Conservation (phyloP, 768 basidiomycete species). For the Russula vinacea region DNA sequence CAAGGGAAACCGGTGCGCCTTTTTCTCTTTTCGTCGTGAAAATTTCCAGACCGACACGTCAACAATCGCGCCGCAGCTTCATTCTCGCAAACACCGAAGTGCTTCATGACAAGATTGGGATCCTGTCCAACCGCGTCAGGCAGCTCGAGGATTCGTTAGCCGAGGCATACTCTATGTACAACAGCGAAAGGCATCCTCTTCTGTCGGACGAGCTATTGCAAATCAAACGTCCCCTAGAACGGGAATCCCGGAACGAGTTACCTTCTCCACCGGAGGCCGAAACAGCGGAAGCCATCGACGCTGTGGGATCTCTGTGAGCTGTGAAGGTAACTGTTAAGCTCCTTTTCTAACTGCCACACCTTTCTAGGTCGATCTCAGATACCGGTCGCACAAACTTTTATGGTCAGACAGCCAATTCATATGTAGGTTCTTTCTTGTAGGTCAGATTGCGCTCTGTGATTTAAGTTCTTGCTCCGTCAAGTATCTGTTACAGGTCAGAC, state of each 20-base stretch:
- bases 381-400: slow-evolving; percentile 63
- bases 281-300: slow-evolving; percentile 54
- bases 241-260: slow-evolving; percentile 46
- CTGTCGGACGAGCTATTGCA: slow-evolving; percentile 58
- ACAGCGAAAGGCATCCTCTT: slow-evolving; percentile 53
- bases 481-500: slow-evolving; percentile 63
- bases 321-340: background rate
- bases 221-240: slow-evolving; percentile 65
- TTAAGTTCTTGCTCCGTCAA: slow-evolving; percentile 31
- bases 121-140: slow-evolving; percentile 58
- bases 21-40: slow-evolving; percentile 10
- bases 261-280: slow-evolving; percentile 42
- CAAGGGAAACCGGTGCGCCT: slow-evolving; percentile 61
- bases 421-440: slow-evolving; percentile 45
- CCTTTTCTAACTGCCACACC: slow-evolving; percentile 29
- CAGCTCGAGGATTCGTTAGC: slow-evolving; percentile 66
- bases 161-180: slow-evolving; percentile 48
- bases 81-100: slow-evolving; percentile 69
- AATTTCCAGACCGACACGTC: slow-evolving; percentile 26
- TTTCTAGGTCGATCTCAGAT: slow-evolving; percentile 55
- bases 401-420: slow-evolving; percentile 64
- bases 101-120: slow-evolving; percentile 64
- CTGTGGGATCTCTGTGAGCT: slow-evolving; percentile 61
- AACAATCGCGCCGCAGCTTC: slow-evolving; percentile 43
- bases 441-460: slow-evolving; percentile 17